Evolutionary conservation across 345 rosid species (phyloP).

Genomic region (Arabidopsis arenosa): DNA sequence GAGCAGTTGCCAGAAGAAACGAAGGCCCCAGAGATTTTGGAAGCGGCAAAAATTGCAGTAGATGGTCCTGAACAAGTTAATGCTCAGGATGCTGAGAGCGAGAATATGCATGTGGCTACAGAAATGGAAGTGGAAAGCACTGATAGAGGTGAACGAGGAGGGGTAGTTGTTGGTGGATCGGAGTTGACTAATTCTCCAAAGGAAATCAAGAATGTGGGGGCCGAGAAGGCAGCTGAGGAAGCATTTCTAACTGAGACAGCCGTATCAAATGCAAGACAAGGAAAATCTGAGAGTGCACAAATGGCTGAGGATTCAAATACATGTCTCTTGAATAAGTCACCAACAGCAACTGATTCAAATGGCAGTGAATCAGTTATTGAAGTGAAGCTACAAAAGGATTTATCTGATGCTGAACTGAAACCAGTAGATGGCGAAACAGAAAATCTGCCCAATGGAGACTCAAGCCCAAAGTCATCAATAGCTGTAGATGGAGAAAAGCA

Average conservation of each 20-base stretch:
- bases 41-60: conserved; percentile 34
- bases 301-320: conserved; percentile 39
- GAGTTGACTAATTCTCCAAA: conserved; percentile 37
- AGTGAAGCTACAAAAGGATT: conserved; percentile 46
- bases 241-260: conserved; percentile 40
- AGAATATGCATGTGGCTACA: conserved; percentile 40
- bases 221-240: conserved; percentile 41
- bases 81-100: conserved; percentile 45
- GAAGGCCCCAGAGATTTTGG: conserved; percentile 41
- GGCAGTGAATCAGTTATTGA: conserved; percentile 41
- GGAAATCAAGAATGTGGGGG: conserved; percentile 40
- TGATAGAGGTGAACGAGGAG: conserved; percentile 45
- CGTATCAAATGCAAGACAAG: conserved; percentile 40
- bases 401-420: conserved; percentile 46
- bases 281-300: conserved; percentile 44
- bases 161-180: conserved; percentile 36
- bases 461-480: conserved; percentile 43
- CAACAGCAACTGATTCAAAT: conserved; percentile 44
- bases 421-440: conserved; percentile 45
- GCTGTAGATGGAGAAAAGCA: conserved; percentile 64
- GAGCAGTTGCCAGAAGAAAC: conserved; percentile 70
- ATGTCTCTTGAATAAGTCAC: conserved; percentile 37
- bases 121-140: conserved; percentile 42
- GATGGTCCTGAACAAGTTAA: conserved; percentile 48
- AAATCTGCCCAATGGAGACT: conserved; percentile 49